Evolutionary conservation across 345 rosid genomes (phyloP), one percentile per base, ranked within the genome.

Genomic region (Pugionium dolabratum): DNA sequence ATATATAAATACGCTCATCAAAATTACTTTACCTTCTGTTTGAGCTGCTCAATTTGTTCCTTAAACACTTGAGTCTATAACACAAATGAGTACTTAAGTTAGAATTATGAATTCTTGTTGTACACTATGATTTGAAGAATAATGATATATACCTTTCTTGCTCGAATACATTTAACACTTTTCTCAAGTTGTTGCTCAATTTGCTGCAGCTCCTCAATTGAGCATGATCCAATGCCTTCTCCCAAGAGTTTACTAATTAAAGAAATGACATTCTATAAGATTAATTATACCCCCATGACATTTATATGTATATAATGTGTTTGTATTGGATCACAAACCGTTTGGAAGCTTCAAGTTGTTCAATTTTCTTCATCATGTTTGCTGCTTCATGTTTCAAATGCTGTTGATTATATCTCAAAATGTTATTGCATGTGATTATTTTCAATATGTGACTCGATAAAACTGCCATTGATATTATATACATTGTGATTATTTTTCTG

Each of bases 331-430:
- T 51, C 50, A 68, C 74, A 43, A 64, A 76, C 97, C 93, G 80
- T 79, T 80, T 88, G 6, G 94, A 81, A 50, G 63, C 79, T 75
- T 90, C 97, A 52, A 90, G 96, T 62, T 59, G 65, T 81, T 90
- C 96, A 51, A 90, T 88, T 80, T 80, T 90, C 82, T 86, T 85
- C 83, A 73, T 40, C 95, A 94, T 80, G 66, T 43, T 67, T 54
- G 81, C 81, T 70, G 89, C 84, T 78, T 94, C 99, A 28, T 51
- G 64, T 85, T 85, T 90, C 83, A 90, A 67, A 67, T 76, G 82
- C 96, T 94, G 96, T 50, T 54, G 70, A 8, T 61, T 31, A 67
- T 48, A 54, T 54, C 59, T 61, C 64, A 67, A 55, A 48, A 73
- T 39, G 72, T 73, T 73, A 73, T 66, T 59, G 67, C 52, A 73